Evolutionary conservation across 305 asterid genomes (phyloP).

Genomic region (Stenogyne calaminthoides): DNA sequence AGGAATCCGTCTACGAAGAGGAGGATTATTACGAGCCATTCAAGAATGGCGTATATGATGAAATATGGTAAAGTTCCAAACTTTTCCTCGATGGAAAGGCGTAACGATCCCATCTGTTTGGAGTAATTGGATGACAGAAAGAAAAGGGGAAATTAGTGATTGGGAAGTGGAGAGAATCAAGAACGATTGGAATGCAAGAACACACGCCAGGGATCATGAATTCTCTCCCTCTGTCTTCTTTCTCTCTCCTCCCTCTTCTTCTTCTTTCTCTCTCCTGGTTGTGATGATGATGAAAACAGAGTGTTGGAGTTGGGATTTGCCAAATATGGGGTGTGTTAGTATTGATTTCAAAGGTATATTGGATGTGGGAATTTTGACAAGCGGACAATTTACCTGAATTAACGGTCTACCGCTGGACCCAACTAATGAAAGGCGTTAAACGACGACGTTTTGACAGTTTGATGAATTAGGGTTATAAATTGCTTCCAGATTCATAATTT

Average conservation of each 20-base stretch:
- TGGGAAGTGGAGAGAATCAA: slow-evolving; percentile 35
- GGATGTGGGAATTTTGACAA: slow-evolving; percentile 22
- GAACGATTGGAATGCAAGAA: slow-evolving; percentile 28
- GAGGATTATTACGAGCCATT: slow-evolving; percentile 72
- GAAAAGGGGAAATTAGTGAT: neutral
- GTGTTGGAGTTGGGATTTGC: slow-evolving; percentile 38
- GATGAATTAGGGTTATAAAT: neutral
- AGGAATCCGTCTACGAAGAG: slow-evolving; percentile 77
- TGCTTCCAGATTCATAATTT: slow-evolving; percentile 1
- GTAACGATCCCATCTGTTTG: slow-evolving; percentile 40
- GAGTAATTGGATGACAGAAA: neutral
- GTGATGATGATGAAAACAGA: slow-evolving; percentile 21
- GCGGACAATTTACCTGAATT: slow-evolving; percentile 51
- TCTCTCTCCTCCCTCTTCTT: slow-evolving; percentile 24
- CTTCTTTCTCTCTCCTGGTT: slow-evolving; percentile 20
- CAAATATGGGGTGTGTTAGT: slow-evolving; percentile 37
- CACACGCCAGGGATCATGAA: slow-evolving; percentile 63
- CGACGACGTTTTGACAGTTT: slow-evolving; percentile 3
- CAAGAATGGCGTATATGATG: slow-evolving; percentile 65
- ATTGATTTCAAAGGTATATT: slow-evolving; percentile 35
- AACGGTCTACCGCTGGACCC: slow-evolving; percentile 49
- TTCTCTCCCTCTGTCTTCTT: slow-evolving; percentile 22
- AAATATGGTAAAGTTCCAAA: slow-evolving; percentile 64
- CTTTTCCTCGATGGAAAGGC: slow-evolving; percentile 51
- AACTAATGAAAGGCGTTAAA: neutral